Evolutionary conservation across 192 early-diverging fungal genomes (phyloP).

Genomic region (Gryganskiella cystojenkinii): DNA sequence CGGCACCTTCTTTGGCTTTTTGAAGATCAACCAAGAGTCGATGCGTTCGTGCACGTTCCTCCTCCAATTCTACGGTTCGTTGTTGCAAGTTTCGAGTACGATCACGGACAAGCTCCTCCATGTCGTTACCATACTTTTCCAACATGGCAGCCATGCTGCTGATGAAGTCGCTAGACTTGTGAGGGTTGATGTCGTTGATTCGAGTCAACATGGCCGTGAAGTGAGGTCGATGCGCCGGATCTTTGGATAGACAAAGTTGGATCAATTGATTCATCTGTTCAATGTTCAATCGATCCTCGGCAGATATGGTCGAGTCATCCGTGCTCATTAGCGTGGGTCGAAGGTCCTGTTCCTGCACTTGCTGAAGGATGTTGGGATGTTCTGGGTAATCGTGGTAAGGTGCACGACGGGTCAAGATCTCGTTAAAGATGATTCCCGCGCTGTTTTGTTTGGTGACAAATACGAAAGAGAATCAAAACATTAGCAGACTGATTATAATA

Average conservation of each 20-base stretch:
- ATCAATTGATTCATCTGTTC: conserved; percentile 47
- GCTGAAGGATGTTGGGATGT: conserved; percentile 10
- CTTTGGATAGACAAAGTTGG: conserved; percentile 17
- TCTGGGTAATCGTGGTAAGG: conserved; percentile 44
- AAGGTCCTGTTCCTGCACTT: conserved; percentile 28
- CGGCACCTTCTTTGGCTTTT: conserved; percentile 61
- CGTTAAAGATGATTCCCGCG: conserved; percentile 59
- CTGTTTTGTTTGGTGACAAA: conserved; percentile 2
- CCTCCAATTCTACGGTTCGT: conserved; percentile 55
- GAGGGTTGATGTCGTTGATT: conserved; percentile 53
- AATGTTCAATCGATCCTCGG: conserved; percentile 40
- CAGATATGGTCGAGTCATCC: background rate
- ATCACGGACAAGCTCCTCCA: conserved; percentile 56
- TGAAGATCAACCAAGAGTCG: conserved; percentile 53
- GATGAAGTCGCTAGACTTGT: conserved; percentile 50
- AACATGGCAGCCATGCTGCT: conserved; percentile 58
- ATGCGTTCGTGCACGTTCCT: conserved; percentile 52
- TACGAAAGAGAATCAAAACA: background rate
- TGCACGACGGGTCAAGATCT: conserved; percentile 53
- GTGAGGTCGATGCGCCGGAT: conserved; percentile 28
- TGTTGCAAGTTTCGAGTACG: conserved; percentile 53
- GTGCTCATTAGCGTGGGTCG: conserved; percentile 21
- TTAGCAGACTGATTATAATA: background rate
- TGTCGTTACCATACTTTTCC: conserved; percentile 59
- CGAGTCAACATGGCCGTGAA: conserved; percentile 40